Evolutionary conservation across 257 asterid species (phyloP).

Genomic region (Craterostigma plantagineum): DNA sequence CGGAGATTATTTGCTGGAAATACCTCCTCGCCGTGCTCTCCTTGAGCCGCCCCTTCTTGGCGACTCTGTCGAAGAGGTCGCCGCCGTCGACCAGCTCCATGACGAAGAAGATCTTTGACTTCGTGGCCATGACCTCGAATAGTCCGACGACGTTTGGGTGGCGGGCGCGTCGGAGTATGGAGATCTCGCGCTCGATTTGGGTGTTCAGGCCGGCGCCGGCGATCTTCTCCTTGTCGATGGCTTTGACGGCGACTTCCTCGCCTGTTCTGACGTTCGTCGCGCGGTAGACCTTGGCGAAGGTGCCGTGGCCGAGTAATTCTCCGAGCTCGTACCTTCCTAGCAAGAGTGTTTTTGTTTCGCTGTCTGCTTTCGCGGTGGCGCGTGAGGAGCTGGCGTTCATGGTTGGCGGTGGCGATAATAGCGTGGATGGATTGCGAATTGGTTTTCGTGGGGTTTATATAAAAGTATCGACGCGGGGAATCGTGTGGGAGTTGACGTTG

Average conservation of each 20-base stretch:
- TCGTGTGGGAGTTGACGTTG: no score
- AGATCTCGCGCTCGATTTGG: constrained; percentile 59
- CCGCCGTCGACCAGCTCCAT: constrained; percentile 88
- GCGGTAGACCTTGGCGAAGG: constrained; percentile 70
- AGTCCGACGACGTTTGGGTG: constrained; percentile 60
- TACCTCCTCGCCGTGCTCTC: constrained; percentile 33
- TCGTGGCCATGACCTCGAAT: constrained; percentile 75
- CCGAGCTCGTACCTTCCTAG: constrained; percentile 52
- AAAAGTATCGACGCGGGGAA: no score
- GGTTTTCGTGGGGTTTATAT: no score
- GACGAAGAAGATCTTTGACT: constrained; percentile 56
- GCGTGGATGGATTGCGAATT: no score
- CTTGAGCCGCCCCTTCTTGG: constrained; percentile 36
- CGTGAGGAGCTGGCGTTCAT: no score
- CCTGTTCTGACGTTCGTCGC: constrained; percentile 16
- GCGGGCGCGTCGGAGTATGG: constrained; percentile 69
- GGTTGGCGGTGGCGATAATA: no score
- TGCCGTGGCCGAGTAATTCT: constrained; percentile 74
- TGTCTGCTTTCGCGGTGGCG: no score
- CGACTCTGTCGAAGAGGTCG: constrained; percentile 45
- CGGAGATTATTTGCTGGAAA: constrained; percentile 54
- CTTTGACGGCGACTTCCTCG: constrained; percentile 46
- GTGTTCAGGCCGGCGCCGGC: no score
- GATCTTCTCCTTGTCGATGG: constrained; percentile 40
- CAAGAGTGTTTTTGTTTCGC: no score